Evolutionary conservation across 208 protist species (phyloP).

Genomic region (Acanthamoeba rhysodes): DNA sequence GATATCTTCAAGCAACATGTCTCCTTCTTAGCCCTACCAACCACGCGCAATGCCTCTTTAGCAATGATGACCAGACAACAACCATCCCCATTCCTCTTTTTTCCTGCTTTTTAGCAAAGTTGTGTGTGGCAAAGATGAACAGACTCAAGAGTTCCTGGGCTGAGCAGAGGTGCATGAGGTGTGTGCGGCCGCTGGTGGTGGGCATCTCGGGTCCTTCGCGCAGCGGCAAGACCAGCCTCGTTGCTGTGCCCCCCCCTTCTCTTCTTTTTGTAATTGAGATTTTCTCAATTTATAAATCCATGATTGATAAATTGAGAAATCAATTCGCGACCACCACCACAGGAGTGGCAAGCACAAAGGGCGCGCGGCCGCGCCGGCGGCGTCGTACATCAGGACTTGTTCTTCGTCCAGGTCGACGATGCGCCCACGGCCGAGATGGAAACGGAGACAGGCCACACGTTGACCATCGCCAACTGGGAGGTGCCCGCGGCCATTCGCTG

Average conservation of each 20-base stretch:
- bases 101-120: too few relatives aligned
- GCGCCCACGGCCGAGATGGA: neutral
- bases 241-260: neutral
- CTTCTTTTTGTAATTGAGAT: too few relatives aligned
- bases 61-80: too few relatives aligned
- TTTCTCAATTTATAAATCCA: too few relatives aligned
- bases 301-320: neutral
- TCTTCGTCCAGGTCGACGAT: neutral
- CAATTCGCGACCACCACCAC: neutral
- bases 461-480: neutral
- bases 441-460: neutral
- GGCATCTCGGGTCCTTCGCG: constrained; percentile 1
- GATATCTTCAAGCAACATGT: too few relatives aligned
- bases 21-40: too few relatives aligned
- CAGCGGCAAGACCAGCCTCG: constrained; percentile 2
- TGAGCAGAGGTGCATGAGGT: neutral
- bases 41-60: too few relatives aligned
- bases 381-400: neutral
- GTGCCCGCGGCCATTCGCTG: neutral
- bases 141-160: too few relatives aligned
- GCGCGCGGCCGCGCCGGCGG: neutral
- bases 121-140: too few relatives aligned
- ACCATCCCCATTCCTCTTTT: too few relatives aligned
- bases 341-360: neutral
- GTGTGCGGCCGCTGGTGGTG: neutral